Conservation (phyloP, 208 protist species). For the Acanthamoeba sp. region DNA sequence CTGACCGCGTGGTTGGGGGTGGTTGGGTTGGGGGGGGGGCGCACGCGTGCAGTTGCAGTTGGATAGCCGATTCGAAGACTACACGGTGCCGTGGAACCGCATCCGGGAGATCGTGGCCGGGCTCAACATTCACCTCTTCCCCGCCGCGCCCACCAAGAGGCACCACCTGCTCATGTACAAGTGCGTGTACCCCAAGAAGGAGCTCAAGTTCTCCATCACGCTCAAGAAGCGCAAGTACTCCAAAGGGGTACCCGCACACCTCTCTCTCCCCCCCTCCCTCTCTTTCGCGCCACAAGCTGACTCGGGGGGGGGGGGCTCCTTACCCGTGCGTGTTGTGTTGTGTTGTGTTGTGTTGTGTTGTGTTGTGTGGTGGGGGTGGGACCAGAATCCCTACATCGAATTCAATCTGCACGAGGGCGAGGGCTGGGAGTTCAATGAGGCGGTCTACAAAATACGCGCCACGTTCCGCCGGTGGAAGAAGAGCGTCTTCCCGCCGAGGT, state of each 20-base stretch:
- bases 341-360: not conserved
- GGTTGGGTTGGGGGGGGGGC: not conserved
- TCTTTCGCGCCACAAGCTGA: not conserved
- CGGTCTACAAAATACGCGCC: constrained; percentile 36
- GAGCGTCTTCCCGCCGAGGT: not conserved
- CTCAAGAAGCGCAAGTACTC: constrained; percentile 43
- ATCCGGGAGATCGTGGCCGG: constrained; percentile 18
- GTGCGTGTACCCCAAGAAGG: constrained; percentile 63
- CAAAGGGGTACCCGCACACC: constrained; percentile 12
- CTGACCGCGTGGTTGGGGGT: not conserved
- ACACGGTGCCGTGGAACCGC: constrained; percentile 25
- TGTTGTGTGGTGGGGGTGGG: not conserved
- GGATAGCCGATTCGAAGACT: constrained; percentile 51
- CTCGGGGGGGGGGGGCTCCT: no score
- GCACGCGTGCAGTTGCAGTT: constrained; percentile 1
- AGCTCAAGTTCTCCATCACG: constrained; percentile 70
- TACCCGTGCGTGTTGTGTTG: no score
- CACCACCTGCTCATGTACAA: constrained; percentile 67
- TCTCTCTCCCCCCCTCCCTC: not conserved
- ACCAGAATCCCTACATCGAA: constrained; percentile 41
- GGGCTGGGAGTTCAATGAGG: constrained; percentile 66
- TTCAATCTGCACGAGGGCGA: constrained; percentile 61
- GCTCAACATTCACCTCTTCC: constrained; percentile 51
- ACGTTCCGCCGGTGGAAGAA: constrained; percentile 44
- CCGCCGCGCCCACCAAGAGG: not conserved